Conservation (phyloP, 495 filamentous ascomycete genomes). For the Staphylotrichum tortipilum region DNA sequence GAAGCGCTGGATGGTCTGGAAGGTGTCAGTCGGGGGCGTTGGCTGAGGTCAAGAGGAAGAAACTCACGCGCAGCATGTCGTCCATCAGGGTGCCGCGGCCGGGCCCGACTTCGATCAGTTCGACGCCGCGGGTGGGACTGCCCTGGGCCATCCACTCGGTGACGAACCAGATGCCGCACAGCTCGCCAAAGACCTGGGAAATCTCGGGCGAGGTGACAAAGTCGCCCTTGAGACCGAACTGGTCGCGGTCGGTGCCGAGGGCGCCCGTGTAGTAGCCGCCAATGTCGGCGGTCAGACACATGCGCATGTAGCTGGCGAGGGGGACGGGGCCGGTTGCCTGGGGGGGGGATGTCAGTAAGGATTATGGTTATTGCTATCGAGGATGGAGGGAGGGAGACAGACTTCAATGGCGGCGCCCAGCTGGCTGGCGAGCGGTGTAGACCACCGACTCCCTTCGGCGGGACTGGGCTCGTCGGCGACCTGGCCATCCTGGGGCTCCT, state of each 20-base stretch:
- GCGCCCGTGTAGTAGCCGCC: constrained; percentile 89
- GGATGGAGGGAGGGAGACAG: too few relatives aligned
- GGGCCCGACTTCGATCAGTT: constrained; percentile 88
- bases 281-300: constrained; percentile 86
- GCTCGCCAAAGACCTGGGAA: constrained; percentile 91
- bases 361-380: too few relatives aligned
- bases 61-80: constrained; percentile 78
- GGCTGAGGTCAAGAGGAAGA: not conserved
- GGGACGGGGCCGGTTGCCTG: constrained; percentile 81
- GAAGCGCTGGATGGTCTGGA: constrained; percentile 81
- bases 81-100: constrained; percentile 95
- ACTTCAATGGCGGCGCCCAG: constrained; percentile 79
- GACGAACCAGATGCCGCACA: constrained; percentile 88
- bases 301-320: constrained; percentile 92
- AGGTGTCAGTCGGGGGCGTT: too few relatives aligned
- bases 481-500: too few relatives aligned
- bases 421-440: constrained; percentile 79
- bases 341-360: constrained; percentile 3
- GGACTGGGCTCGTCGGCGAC: constrained; percentile 6
- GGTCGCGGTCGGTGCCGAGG: constrained; percentile 54
- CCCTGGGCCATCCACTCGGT: constrained; percentile 95
- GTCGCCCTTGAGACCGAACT: constrained; percentile 84
- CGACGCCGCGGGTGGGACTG: constrained; percentile 55
- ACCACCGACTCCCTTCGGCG: constrained; percentile 54
- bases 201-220: constrained; percentile 97